Conservation (phyloP, 805 yeast genomes). For the Candida germanica region DNA sequence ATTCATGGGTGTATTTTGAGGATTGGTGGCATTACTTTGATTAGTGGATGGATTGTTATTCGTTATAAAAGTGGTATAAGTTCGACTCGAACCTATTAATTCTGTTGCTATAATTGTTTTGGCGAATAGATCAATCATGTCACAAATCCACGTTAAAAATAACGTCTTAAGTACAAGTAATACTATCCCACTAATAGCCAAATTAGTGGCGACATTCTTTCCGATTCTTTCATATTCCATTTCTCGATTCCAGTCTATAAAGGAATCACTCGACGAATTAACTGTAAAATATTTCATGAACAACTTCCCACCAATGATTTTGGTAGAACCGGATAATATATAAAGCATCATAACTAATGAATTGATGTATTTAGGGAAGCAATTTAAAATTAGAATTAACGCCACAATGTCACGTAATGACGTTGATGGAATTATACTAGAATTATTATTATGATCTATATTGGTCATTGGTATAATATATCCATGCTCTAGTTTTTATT, state of each 20-base stretch:
- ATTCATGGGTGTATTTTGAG: no score
- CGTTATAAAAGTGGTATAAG: neutral
- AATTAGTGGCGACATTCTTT: slow-evolving; percentile 19
- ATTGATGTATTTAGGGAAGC: slow-evolving; percentile 20
- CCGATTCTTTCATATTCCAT: slow-evolving; percentile 12
- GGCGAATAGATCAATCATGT: slow-evolving; percentile 23
- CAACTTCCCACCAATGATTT: slow-evolving; percentile 25
- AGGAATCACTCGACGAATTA: slow-evolving; percentile 11
- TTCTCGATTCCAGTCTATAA: slow-evolving; percentile 11
- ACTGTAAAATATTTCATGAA: slow-evolving; percentile 18
- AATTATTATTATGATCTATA: slow-evolving; percentile 1
- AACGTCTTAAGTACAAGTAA: slow-evolving; percentile 21
- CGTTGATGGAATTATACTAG: slow-evolving; percentile 19
- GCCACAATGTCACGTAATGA: slow-evolving; percentile 32
- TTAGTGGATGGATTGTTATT: neutral
- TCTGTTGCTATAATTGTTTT: slow-evolving; percentile 29
- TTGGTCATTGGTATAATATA: slow-evolving; percentile 5
- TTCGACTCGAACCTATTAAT: slow-evolving; percentile 20
- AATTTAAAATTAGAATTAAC: slow-evolving; percentile 25
- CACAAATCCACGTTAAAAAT: slow-evolving; percentile 5
- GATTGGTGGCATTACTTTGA: no score
- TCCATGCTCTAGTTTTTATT: slow-evolving; percentile 6
- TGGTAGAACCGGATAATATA: slow-evolving; percentile 27
- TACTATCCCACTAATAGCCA: slow-evolving; percentile 22
- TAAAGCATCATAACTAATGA: slow-evolving; percentile 18